These are phyloP conservation scores for Ceratocystis cubensis DNA, from an alignment of 2,329 filamentous ascomycete species.

Conservation along the genomic window DNA sequence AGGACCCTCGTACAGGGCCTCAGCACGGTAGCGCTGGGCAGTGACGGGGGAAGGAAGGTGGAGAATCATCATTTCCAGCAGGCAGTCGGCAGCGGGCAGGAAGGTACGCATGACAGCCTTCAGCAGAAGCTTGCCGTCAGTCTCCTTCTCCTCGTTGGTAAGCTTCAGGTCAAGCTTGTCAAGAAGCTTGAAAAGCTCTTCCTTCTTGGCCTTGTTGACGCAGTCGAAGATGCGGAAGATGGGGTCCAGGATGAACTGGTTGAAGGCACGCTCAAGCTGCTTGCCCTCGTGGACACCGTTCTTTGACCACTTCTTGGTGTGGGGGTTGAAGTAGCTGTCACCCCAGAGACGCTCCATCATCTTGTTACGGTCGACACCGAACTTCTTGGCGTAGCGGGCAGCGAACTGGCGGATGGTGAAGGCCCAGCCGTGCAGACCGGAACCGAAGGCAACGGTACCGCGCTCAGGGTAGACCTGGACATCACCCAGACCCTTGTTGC, in stretches of 20 bases:
- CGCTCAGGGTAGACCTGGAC: conserved; percentile 97
- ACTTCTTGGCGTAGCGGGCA: conserved; percentile 95
- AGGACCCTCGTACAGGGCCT: conserved; percentile 98
- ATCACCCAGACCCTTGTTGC: conserved; percentile 92
- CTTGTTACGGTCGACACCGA: conserved; percentile 98
- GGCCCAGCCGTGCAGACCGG: conserved; percentile 98
- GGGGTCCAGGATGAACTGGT: conserved; percentile 98
- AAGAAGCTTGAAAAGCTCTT: conserved; percentile 70
- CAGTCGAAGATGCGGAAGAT: conserved; percentile 98
- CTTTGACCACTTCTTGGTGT: conserved; percentile 99
- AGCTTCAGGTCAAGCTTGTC: conserved; percentile 96
- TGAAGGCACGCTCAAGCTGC: conserved; percentile 93
- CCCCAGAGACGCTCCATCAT: conserved; percentile 99
- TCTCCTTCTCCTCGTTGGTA: conserved; percentile 67
- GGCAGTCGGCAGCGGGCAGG: conserved; percentile 92
- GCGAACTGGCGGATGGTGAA: conserved; percentile 99
- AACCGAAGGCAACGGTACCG: conserved; percentile 97
- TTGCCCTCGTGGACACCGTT: conserved; percentile 70
- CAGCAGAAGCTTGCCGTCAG: conserved; percentile 94
- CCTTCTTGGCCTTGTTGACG: conserved; percentile 98
- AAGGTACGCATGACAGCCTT: conserved; percentile 99
- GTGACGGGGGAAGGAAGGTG: conserved; percentile 93
- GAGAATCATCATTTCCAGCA: conserved; percentile 99
- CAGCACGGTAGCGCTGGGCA: conserved; percentile 93
- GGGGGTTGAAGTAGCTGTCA: conserved; percentile 99